Percentiles rank a stretch among this genome's conserved stretches.
Conservation (phyloP, 371 early-diverging fungal species). For the Nosema muscidifuracis region DNA sequence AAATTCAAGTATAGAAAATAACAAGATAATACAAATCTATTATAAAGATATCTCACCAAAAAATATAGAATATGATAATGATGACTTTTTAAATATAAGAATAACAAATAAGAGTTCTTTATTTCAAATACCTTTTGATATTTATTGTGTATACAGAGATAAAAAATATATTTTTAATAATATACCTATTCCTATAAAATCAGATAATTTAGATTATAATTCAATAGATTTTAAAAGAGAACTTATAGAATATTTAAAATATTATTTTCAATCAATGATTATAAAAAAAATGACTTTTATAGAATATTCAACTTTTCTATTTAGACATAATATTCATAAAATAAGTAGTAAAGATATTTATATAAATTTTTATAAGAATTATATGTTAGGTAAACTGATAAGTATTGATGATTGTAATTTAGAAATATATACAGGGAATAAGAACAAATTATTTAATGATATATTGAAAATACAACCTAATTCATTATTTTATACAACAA, state of each 20-base stretch:
- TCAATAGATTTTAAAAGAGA: not conserved
- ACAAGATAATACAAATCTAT: not conserved
- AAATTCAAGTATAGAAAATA: not conserved
- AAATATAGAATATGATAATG: not conserved
- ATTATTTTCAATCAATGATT: not conserved
- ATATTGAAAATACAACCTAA: not conserved
- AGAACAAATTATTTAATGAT: too few relatives aligned
- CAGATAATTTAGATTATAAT: not conserved
- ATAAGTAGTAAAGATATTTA: not conserved
- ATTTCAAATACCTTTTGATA: conserved; percentile 1
- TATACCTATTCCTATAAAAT: not conserved
- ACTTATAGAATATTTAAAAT: not conserved
- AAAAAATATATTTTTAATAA: not conserved
- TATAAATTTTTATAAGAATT: not conserved
- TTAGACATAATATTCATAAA: conserved; percentile 4
- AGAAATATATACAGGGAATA: not conserved
- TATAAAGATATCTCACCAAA: not conserved
- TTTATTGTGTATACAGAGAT: conserved; percentile 4
- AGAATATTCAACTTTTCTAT: not conserved
- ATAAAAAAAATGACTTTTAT: not conserved
- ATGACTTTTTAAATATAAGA: not conserved
- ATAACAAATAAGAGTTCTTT: not conserved
- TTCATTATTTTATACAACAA: not conserved
- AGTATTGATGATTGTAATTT: not conserved
- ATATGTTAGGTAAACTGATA: not conserved